Base-by-base conservation (phyloP, 768 basidiomycete genomes). In the Lactarius tabidus region DNA sequence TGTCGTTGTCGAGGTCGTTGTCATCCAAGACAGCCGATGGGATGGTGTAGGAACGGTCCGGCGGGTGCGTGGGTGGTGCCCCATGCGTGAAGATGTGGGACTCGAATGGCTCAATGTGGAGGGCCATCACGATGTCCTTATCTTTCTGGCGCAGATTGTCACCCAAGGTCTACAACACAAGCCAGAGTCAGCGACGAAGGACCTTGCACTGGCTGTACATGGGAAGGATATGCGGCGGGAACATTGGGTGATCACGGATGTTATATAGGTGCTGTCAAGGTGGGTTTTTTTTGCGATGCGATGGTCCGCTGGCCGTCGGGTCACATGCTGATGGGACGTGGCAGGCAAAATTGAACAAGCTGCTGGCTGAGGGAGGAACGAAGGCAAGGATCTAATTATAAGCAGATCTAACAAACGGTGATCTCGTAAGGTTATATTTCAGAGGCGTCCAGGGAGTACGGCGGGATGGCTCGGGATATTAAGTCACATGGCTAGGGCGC, bases 221-320 rank as follows among this genome's bases (percentile, higher is more conserved):
- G 95, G 95, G 41, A 90, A 90, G 81, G 75, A 84, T 68, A 86
- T 96, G 91, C 86, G 88, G 80, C 82, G 95, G 71, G 93, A 95
- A 71, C 91, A 98, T 77, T 98, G 95, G 93, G 96, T 97, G n/a
- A 78, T 94, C 29, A 98, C 95, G 5, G 87, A 93, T 75, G 90
- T 53, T 97, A 96, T 74, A 89, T 97, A 91, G 92, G 95, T 77
- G 84, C 88, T 57, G 94, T 96, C 56, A 92, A 93, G 74, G 93
- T 92, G 70, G 75, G 85, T 80, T 26, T 4, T 9, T 5, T 28
- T n/a, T n/a, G n/a, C n/a, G n/a, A n/a, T n/a, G n/a, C n/a, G n/a
- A n/a, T n/a, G n/a, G n/a, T n/a, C 15, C 31, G 33, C 33, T 33
- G 4, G 8, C 33, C 33, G 1, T 33, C 15, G 3, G 43, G 10